These are phyloP conservation scores for Coemansia sp. DNA, from an alignment of 192 early-diverging fungal genomes.

Conservation along the genomic window DNA sequence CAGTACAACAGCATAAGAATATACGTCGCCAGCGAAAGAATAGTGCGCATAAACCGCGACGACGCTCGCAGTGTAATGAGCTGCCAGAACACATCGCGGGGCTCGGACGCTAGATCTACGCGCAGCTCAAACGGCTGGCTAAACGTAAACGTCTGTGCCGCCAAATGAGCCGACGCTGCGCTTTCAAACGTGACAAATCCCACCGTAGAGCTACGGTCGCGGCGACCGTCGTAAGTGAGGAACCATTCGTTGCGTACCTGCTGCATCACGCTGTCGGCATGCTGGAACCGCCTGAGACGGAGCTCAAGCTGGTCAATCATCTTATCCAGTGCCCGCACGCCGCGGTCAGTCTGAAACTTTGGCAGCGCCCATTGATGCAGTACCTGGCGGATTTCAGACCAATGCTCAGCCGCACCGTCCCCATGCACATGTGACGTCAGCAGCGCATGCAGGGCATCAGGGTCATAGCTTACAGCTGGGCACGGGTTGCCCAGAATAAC, in stretches of 20 bases:
- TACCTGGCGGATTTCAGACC: constrained; percentile 14
- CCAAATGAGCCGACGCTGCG: constrained; percentile 38
- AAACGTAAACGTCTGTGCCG: constrained; percentile 50
- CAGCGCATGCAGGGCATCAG: constrained; percentile 32
- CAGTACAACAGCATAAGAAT: constrained; percentile 71
- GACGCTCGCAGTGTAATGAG: constrained; percentile 35
- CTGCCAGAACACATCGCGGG: constrained; percentile 52
- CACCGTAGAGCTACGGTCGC: constrained; percentile 41
- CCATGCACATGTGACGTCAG: constrained; percentile 17
- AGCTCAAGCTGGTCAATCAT: constrained; percentile 58
- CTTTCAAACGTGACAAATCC: constrained; percentile 51
- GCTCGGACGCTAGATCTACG: constrained; percentile 44
- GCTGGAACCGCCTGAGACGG: constrained; percentile 57
- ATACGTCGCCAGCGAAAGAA: constrained; percentile 49
- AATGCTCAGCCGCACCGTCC: neutral
- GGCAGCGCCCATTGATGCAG: constrained; percentile 39
- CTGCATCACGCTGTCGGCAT: constrained; percentile 56
- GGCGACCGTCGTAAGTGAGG: constrained; percentile 29
- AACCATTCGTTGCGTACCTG: constrained; percentile 54
- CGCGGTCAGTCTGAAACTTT: constrained; percentile 7
- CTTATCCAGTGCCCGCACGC: constrained; percentile 17
- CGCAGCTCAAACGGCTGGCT: constrained; percentile 50
- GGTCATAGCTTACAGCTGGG: constrained; percentile 61
- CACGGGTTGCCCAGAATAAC: constrained; percentile 72
- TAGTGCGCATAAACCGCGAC: constrained; percentile 20